phyloP scores from a whole-genome alignment of 2,329 filamentous ascomycete genomes.

The Hymenoscyphus albidus region DNA sequence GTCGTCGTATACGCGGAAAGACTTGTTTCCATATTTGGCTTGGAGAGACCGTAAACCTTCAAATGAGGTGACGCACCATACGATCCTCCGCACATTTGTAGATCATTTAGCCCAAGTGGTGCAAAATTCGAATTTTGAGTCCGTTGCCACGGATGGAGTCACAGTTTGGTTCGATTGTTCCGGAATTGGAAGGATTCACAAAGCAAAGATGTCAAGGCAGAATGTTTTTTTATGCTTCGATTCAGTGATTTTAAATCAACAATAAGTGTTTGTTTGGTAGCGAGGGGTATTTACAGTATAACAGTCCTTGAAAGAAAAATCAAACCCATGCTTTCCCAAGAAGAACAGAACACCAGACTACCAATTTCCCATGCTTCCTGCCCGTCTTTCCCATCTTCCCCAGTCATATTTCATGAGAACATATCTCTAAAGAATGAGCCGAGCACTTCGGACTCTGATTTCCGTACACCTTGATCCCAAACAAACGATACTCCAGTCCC shows the following conservation, averaged over 20 bases:
- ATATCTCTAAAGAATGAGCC: slow-evolving; percentile 32
- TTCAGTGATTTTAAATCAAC: slow-evolving; percentile 6
- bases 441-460: slow-evolving; percentile 35
- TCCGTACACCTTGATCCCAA: slow-evolving; percentile 17
- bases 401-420: slow-evolving; percentile 20
- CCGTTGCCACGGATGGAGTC: background rate
- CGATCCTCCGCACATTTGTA: background rate
- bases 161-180: background rate
- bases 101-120: background rate
- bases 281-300: slow-evolving; percentile 29
- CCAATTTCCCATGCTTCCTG: slow-evolving; percentile 22
- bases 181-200: background rate
- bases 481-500: slow-evolving; percentile 12
- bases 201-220: background rate
- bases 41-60: background rate
- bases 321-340: slow-evolving; percentile 8
- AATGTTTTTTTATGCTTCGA: background rate
- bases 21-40: background rate
- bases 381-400: slow-evolving; percentile 19
- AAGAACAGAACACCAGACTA: slow-evolving; percentile 25
- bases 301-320: slow-evolving; percentile 5
- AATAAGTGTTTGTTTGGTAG: slow-evolving; percentile 12
- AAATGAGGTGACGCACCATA: background rate
- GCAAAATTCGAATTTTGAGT: background rate
- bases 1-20: background rate